Evolutionary conservation across 75 land plant species (phyloP), one percentile per base, ranked within the genome.

Genomic region (Picea glauca): DNA sequence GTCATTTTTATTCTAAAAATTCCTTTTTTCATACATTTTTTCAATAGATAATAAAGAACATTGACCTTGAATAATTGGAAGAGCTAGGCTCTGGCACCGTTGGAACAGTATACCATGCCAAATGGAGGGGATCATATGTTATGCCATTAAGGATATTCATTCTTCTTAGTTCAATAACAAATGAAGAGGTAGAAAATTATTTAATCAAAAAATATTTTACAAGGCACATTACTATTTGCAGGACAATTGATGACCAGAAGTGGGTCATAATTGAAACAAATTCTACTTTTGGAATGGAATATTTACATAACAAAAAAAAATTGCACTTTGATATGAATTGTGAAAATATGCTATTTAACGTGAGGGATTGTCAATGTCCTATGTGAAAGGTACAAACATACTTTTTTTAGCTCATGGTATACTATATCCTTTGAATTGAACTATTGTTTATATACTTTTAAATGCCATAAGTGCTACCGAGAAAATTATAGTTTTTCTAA

Each of bases 261-360:
- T 30, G 87, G 60, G 76, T 93, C 15, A 79, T 91, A 75, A 86
- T 93, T 67, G 93, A 93, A 73, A 91, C 85, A 89, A 91, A 91
- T 82, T 87, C 91, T 35, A 90, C 93, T 68, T 87, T 91, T 81
- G 95, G 95, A 30, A 93, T 93, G 95, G 95, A 93, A 75, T 93
- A 93, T 83, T 78, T 93, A 76, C 95, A 93, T 64, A 76, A n/a
- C n/a, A 82, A 21, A 93, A 88, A 83, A 90, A 87, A 74, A 82
- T 93, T 58, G n/a, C 95, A 93, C 83, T 93, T 93, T 80, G 95
- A 93, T 78, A 75, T 93, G 77, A 93, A 93, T 68, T 93, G 91
- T 77, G 91, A 93, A 76, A 91, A 93, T 64, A 72, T 93, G 79
- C 89, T 93, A 76, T 91, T 93, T 40, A 93, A 93, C 76, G 50